Percentiles rank a stretch among this genome's conserved stretches.
Evolutionary conservation across 2,329 filamentous ascomycete genomes (phyloP).

Genomic region (Aspergillus sclerotialis): DNA sequence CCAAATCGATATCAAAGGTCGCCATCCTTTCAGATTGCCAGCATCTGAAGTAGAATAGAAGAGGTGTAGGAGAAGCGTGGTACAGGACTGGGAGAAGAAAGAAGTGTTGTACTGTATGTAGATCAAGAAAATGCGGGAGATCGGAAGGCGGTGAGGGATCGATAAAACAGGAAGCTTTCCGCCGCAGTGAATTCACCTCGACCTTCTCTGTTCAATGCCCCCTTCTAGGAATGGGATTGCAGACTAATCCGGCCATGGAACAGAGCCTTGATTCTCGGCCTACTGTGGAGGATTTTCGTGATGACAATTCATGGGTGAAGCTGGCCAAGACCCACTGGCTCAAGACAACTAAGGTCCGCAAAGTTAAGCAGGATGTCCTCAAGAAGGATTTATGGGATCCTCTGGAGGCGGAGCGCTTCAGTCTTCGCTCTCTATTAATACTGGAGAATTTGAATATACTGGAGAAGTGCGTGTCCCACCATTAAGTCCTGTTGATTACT

Average conservation of each 20-base stretch:
- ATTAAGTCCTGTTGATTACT: constrained; percentile 1
- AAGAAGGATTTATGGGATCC: constrained; percentile 85
- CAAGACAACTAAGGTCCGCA: constrained; percentile 60
- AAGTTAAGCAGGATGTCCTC: constrained; percentile 72
- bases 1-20: constrained; percentile 25
- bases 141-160: constrained; percentile 4
- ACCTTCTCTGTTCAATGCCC: constrained; percentile 47
- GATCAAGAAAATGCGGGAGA: not conserved
- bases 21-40: constrained; percentile 19
- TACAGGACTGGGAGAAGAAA: not conserved
- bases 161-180: constrained; percentile 17
- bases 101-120: too few relatives aligned
- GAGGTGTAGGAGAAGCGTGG: constrained; percentile 7
- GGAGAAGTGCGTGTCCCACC: constrained; percentile 55
- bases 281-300: constrained; percentile 36
- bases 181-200: constrained; percentile 45
- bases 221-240: constrained; percentile 30
- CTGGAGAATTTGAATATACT: constrained; percentile 87
- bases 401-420: constrained; percentile 74
- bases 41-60: constrained; percentile 3
- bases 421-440: constrained; percentile 67
- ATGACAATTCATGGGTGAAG: constrained; percentile 48
- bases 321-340: constrained; percentile 84
- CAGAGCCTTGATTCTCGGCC: constrained; percentile 38
- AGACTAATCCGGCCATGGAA: constrained; percentile 52